Conservation (phyloP, 2,329 filamentous ascomycete genomes). For the Purpureocillium lavendulum region DNA sequence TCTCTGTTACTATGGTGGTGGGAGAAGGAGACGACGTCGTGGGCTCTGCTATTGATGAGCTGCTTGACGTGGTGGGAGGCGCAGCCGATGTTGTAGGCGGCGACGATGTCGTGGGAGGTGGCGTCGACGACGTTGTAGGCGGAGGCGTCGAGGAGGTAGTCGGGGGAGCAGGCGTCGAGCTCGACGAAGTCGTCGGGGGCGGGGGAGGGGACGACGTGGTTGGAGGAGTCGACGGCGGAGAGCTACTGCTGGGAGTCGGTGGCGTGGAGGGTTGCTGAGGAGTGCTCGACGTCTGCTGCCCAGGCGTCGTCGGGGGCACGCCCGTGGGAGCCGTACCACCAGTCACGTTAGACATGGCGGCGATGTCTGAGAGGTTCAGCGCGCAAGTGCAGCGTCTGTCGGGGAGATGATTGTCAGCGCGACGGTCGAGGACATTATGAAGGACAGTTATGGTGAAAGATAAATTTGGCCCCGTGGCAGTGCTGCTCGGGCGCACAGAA, state of each 20-base stretch:
- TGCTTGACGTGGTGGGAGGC: background rate
- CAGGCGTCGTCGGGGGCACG: background rate
- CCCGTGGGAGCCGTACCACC: too few relatives aligned
- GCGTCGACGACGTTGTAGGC: conserved; percentile 2
- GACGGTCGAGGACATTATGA: too few relatives aligned
- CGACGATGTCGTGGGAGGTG: conserved; percentile 3
- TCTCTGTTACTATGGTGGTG: conserved; percentile 16
- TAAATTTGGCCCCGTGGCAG: too few relatives aligned
- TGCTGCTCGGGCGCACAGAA: too few relatives aligned
- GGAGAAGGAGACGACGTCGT: conserved; percentile 1
- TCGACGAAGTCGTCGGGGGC: conserved; percentile 1
- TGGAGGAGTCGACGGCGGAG: conserved; percentile 2
- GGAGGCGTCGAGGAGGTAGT: conserved; percentile 1
- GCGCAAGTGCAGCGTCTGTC: background rate
- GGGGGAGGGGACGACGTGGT: conserved; percentile 5
- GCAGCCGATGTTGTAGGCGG: conserved; percentile 8
- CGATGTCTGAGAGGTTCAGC: background rate
- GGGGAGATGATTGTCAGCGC: background rate
- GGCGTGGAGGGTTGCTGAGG: conserved; percentile 3
- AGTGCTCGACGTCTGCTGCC: conserved; percentile 3
- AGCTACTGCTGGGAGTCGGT: background rate
- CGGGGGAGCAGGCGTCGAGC: conserved; percentile 3
- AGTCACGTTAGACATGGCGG: conserved; percentile 7
- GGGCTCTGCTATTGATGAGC: conserved; percentile 9
- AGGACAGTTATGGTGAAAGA: too few relatives aligned